These are phyloP conservation scores for Trichoderma simmonsii DNA, from an alignment of 2,329 filamentous ascomycete genomes.

Conservation along the genomic window DNA sequence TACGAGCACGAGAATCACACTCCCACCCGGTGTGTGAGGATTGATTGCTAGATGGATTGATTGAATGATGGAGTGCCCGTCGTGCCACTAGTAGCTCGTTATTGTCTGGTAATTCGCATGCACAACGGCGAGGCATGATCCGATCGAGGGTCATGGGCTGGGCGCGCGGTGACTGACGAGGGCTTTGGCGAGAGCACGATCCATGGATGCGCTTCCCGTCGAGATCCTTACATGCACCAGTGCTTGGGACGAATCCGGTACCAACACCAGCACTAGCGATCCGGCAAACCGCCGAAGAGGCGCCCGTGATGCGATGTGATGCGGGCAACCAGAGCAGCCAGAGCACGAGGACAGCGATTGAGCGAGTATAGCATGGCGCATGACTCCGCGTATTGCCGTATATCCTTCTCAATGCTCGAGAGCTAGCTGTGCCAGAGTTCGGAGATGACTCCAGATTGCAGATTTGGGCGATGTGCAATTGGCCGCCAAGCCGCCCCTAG, in stretches of 20 bases:
- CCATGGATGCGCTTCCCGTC: not conserved
- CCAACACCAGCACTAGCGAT: not conserved
- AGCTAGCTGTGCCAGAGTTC: not conserved
- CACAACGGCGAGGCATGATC: not conserved
- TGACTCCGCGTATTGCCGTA: constrained; percentile 10
- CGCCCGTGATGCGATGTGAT: constrained; percentile 14
- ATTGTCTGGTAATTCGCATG: not conserved
- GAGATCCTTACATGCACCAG: not conserved
- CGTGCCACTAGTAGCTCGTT: not conserved
- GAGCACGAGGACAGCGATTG: not conserved
- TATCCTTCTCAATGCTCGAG: not conserved
- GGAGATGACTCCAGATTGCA: constrained; percentile 18
- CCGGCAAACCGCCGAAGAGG: constrained; percentile 16
- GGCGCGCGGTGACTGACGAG: not conserved
- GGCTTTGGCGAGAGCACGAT: not conserved
- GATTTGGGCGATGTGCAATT: constrained; percentile 14
- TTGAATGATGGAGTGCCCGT: not conserved
- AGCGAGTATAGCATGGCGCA: not conserved
- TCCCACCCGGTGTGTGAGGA: not conserved
- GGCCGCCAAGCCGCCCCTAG: constrained; percentile 19
- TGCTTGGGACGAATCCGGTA: not conserved
- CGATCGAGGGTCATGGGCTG: not conserved
- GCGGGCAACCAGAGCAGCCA: not conserved
- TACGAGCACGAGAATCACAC: not conserved
- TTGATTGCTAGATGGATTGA: not conserved